phyloP scores from a whole-genome alignment of 2,329 filamentous ascomycete genomes.

The Paecilomyces dactylethromorphus region DNA sequence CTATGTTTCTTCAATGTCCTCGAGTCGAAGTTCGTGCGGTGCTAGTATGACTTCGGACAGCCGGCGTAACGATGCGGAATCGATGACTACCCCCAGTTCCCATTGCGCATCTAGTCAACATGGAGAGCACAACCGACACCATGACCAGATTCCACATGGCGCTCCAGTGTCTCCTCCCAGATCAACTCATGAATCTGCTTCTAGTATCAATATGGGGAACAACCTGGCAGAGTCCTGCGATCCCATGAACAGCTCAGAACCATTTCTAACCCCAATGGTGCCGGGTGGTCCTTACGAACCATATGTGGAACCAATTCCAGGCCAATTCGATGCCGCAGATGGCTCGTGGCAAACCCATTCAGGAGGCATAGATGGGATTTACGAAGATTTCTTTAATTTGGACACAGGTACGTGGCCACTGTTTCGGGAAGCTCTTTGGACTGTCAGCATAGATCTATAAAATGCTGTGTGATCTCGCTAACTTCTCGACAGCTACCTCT shows the following conservation, averaged over 20 bases:
- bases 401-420: slow-evolving; percentile 43
- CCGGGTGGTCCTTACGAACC: slow-evolving; percentile 24
- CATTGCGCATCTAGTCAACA: not conserved
- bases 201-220: slow-evolving; percentile 11
- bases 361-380: slow-evolving; percentile 19
- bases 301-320: slow-evolving; percentile 24
- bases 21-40: slow-evolving; percentile 1
- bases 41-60: not conserved
- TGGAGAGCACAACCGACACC: slow-evolving; percentile 2
- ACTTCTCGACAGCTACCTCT: slow-evolving; percentile 43
- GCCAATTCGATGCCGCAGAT: slow-evolving; percentile 28
- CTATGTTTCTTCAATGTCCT: not conserved
- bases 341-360: slow-evolving; percentile 17
- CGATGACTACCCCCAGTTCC: not conserved
- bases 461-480: slow-evolving; percentile 1
- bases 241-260: slow-evolving; percentile 11
- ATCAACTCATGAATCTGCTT: slow-evolving; percentile 16
- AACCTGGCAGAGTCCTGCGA: slow-evolving; percentile 1
- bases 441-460: not conserved
- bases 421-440: not conserved
- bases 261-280: slow-evolving; percentile 24
- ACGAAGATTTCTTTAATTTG: slow-evolving; percentile 52
- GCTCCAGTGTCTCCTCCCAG: slow-evolving; percentile 22
- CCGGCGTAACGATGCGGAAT: not conserved
- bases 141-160: slow-evolving; percentile 8